Base-by-base conservation (phyloP, 2,329 filamentous ascomycete species). In the Macrophomina pseudophaseolina region DNA sequence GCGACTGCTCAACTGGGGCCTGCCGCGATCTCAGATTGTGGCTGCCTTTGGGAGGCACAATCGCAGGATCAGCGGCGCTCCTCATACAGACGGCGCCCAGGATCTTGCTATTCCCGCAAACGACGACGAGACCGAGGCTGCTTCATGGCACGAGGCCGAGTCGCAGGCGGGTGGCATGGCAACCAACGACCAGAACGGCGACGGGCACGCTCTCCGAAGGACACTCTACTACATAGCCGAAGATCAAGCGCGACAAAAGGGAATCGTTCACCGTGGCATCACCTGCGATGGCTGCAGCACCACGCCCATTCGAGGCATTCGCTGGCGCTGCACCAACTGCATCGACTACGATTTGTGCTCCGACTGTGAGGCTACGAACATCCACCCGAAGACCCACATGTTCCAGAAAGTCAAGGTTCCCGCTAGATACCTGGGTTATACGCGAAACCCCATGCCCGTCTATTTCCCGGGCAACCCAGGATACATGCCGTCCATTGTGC, bases 331-430 rank as follows among this genome's bases (percentile, higher is more conserved):
- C 79, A 90, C 93, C 72, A 98, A 99, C 80, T 99, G 95, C 76
- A 88, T 92, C 70, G 94, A 99, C 79, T 98, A 93, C 75, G 95
- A 99, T 76, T 87, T 99, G 2, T 99, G 95, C 81, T 93, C 97
- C 75, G 90, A 90, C 7, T 99, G 95, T 80, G 94, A 99, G 80
- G 83, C 86, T 16, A 87, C 91, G 5, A 87, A 87, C 28, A 80
- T 90, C 1, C 94, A 97, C 75, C 88, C 87, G 74, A 96, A 94
- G 77, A 97, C 93, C 1, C 95, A 99, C 78, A 87, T 98, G 53
- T 98, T 99, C 80, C 97, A 96, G 84, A 98, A 98, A 78, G 91
- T 99, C 74, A 90, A 90, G 65, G 90, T 98, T 11, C 95, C 95
- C 1, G 91, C 93, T 0, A 93, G 94, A 0, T 91, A 93, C 35